Evolutionary conservation across 2,329 filamentous ascomycete genomes (phyloP).

Genomic region (Claviceps africana): DNA sequence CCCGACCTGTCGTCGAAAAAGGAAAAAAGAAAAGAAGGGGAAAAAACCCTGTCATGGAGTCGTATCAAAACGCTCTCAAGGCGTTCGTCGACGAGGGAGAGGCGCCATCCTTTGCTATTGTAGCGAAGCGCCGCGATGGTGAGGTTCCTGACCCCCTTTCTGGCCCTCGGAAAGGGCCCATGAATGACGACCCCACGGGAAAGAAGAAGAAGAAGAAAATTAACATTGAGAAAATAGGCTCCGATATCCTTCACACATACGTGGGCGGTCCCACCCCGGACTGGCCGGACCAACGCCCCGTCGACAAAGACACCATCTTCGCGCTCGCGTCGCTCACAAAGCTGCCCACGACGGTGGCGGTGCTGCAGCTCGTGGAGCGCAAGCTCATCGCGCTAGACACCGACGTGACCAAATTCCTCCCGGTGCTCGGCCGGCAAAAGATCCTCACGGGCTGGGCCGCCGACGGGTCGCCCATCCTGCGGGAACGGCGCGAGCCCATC

Average conservation of each 20-base stretch:
- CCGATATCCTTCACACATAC: background rate
- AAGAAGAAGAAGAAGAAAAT: background rate
- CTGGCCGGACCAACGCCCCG: background rate
- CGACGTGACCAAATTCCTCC: slow-evolving; percentile 16
- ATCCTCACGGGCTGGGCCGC: slow-evolving; percentile 33
- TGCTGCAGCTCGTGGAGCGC: slow-evolving; percentile 40
- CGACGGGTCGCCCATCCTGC: slow-evolving; percentile 21
- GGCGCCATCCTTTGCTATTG: background rate
- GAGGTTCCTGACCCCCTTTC: too few species aligned
- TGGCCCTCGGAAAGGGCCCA: too few species aligned
- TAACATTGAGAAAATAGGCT: background rate
- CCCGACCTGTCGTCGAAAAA: too few species aligned
- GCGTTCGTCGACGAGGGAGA: background rate
- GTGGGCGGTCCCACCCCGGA: background rate
- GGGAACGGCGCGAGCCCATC: slow-evolving; percentile 22
- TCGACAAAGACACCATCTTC: background rate
- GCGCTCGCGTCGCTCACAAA: slow-evolving; percentile 25
- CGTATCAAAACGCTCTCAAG: background rate
- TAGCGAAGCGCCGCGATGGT: background rate
- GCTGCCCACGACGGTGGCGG: slow-evolving; percentile 36
- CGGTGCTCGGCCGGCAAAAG: slow-evolving; percentile 31
- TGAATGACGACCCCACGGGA: too few species aligned
- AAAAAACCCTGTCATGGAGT: too few species aligned
- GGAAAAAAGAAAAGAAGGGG: background rate
- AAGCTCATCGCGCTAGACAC: background rate